phyloP scores from a whole-genome alignment of 345 rosid species.

The Citrus inodora region DNA sequence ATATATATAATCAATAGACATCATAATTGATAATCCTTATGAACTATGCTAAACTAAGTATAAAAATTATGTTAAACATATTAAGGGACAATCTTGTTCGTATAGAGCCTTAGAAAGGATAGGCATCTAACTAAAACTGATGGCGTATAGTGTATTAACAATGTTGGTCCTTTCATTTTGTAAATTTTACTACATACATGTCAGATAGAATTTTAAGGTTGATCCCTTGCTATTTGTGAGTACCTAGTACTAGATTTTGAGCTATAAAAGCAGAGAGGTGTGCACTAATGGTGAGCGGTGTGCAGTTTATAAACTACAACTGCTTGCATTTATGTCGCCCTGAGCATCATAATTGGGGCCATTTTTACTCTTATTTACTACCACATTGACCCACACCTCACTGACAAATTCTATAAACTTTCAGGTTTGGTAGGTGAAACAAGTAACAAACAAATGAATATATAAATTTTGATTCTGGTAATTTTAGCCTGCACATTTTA shows the following conservation, averaged over 20 bases:
- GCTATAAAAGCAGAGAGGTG: not conserved
- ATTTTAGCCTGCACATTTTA: not conserved
- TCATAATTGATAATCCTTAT: not conserved
- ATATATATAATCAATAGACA: too few relatives aligned
- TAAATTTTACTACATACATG: not conserved
- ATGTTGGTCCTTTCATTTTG: not conserved
- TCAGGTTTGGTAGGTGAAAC: slow-evolving; percentile 4
- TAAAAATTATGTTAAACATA: not conserved
- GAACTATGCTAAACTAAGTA: not conserved
- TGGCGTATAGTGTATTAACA: not conserved
- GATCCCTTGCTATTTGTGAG: not conserved
- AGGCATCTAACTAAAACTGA: not conserved
- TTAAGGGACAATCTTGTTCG: not conserved
- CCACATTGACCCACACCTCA: not conserved
- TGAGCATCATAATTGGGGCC: not conserved
- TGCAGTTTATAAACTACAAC: not conserved
- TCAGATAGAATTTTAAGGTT: not conserved
- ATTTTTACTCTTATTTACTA: not conserved
- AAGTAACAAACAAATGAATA: not conserved
- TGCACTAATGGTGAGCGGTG: slow-evolving; percentile 1
- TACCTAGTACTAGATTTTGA: not conserved
- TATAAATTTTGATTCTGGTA: not conserved
- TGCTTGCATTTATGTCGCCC: slow-evolving; percentile 2
- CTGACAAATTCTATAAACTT: not conserved
- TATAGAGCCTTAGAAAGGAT: not conserved